These are phyloP conservation scores for Ophiostoma himal-ulmi DNA, from an alignment of 2,329 filamentous ascomycete genomes.

Conservation along the genomic window DNA sequence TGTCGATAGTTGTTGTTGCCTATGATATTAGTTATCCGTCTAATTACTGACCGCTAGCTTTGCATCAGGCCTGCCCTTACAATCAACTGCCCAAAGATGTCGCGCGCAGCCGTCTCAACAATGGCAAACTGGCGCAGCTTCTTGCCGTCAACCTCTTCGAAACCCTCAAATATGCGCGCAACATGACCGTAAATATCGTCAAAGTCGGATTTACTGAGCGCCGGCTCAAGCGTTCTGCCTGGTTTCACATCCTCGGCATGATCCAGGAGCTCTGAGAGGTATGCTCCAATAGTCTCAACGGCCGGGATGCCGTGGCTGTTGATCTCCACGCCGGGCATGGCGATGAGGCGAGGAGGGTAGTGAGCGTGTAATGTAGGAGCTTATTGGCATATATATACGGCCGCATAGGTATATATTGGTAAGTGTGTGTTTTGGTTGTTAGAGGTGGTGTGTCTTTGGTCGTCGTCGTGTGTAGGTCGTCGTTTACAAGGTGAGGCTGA, in stretches of 20 bases:
- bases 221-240: constrained; percentile 61
- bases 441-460: neutral
- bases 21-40: constrained; percentile 32
- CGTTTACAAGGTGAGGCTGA: constrained; percentile 1
- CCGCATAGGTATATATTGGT: neutral
- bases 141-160: constrained; percentile 33
- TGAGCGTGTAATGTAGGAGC: neutral
- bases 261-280: constrained; percentile 53
- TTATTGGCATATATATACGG: neutral
- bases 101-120: constrained; percentile 77
- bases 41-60: constrained; percentile 41
- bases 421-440: neutral
- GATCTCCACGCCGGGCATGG: constrained; percentile 47
- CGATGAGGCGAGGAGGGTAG: constrained; percentile 23
- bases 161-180: constrained; percentile 35
- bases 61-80: constrained; percentile 40
- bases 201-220: constrained; percentile 65
- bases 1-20: constrained; percentile 69
- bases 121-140: constrained; percentile 58
- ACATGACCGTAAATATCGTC: constrained; percentile 44
- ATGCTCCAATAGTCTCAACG: constrained; percentile 47
- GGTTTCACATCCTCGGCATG: constrained; percentile 56
- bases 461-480: neutral
- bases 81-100: constrained; percentile 71
- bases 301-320: constrained; percentile 46